phyloP scores from a whole-genome alignment of 352 stramenopile species.

The Globisporangium rhizosaccharum region DNA sequence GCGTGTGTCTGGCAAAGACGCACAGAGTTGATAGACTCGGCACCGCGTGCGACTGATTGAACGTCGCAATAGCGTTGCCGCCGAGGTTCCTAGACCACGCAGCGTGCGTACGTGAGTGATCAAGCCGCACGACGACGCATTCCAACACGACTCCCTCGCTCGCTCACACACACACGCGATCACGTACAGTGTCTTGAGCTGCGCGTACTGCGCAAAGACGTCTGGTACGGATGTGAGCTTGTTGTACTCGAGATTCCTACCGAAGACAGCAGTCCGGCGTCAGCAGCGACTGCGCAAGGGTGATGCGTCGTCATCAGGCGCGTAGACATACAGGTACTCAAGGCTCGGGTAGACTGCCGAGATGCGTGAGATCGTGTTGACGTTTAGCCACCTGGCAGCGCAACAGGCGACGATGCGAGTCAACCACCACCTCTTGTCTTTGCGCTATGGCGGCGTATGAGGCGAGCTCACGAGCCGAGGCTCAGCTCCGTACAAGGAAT shows the following conservation, averaged over 20 bases:
- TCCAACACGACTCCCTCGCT: not conserved
- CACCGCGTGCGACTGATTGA: too few relatives aligned
- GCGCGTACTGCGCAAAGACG: not conserved
- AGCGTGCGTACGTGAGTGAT: not conserved
- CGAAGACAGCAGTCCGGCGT: not conserved
- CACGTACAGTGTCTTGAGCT: constrained; percentile 5
- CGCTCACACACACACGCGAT: not conserved
- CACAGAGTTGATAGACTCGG: too few relatives aligned
- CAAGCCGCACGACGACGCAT: not conserved
- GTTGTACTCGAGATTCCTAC: constrained; percentile 2
- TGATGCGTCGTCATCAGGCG: too few relatives aligned
- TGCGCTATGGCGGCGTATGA: too few relatives aligned
- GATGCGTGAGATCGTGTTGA: constrained; percentile 1
- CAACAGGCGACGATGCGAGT: not conserved
- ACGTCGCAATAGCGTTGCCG: too few relatives aligned
- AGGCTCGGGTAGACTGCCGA: constrained; percentile 1
- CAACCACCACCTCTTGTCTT: not conserved
- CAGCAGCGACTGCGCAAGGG: not conserved
- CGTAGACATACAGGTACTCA: not conserved
- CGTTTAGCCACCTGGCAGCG: not conserved
- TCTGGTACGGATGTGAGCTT: constrained; percentile 1
- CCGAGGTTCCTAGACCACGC: too few relatives aligned
- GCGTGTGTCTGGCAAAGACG: too few relatives aligned
- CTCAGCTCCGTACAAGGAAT: too few relatives aligned
- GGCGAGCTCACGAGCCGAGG: too few relatives aligned